phyloP scores from a whole-genome alignment of 345 rosid species.

The Camelina sativa region DNA sequence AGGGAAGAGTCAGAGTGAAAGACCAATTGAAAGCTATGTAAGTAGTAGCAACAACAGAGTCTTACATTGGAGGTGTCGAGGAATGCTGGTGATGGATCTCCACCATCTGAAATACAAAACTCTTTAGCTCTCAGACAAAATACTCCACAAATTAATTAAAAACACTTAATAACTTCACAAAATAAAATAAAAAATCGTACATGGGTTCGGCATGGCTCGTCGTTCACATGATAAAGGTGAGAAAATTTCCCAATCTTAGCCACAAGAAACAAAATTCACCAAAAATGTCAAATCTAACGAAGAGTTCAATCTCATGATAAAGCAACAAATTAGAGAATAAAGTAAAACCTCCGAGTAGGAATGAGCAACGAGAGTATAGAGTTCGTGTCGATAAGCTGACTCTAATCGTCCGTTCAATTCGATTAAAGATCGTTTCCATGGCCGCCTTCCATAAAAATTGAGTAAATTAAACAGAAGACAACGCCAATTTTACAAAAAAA shows the following conservation, averaged over 20 bases:
- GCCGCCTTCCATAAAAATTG: conserved; percentile 36
- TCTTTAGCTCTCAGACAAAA: conserved; percentile 7
- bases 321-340: neutral
- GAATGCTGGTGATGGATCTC: neutral
- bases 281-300: neutral
- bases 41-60: conserved; percentile 10
- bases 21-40: neutral
- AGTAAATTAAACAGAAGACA: too few relatives aligned
- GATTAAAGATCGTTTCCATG: conserved; percentile 62
- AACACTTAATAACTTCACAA: neutral
- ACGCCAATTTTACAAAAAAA: neutral
- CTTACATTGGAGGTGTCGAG: conserved; percentile 20
- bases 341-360: conserved; percentile 73
- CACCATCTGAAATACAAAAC: conserved; percentile 44
- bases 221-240: conserved; percentile 60
- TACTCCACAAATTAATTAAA: neutral
- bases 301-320: conserved; percentile 1
- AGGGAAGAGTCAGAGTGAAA: neutral
- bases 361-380: conserved; percentile 57
- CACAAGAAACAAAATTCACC: neutral
- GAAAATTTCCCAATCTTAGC: conserved; percentile 66
- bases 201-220: conserved; percentile 62
- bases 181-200: conserved; percentile 40
- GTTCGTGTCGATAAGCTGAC: conserved; percentile 56
- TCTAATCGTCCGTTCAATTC: conserved; percentile 69